Evolutionary conservation across 2,329 filamentous ascomycete genomes (phyloP).

Genomic region (Curvularia lunata): DNA sequence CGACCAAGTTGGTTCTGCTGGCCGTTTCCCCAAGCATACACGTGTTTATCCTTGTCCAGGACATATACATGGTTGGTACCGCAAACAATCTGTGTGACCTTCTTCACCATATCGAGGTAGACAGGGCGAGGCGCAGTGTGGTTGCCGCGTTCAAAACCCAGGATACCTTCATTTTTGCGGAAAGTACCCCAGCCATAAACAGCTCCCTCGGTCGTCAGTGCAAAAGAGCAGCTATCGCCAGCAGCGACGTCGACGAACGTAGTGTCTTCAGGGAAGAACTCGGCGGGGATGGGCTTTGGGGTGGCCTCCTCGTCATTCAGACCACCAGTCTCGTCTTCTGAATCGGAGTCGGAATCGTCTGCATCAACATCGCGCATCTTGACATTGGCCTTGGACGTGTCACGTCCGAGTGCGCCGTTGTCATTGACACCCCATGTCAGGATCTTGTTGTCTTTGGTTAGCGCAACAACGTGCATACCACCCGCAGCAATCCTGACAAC

Average conservation of each 20-base stretch:
- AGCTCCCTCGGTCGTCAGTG: conserved; percentile 73
- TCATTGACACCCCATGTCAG: conserved; percentile 90
- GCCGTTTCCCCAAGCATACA: conserved; percentile 74
- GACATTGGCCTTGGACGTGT: conserved; percentile 70
- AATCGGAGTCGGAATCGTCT: conserved; percentile 54
- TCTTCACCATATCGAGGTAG: conserved; percentile 68
- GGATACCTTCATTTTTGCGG: conserved; percentile 69
- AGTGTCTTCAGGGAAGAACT: conserved; percentile 66
- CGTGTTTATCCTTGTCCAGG: conserved; percentile 67
- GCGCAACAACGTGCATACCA: conserved; percentile 79
- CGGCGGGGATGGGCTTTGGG: conserved; percentile 63
- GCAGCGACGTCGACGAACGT: conserved; percentile 72
- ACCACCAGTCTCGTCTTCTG: conserved; percentile 64
- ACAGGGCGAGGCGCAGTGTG: conserved; percentile 53
- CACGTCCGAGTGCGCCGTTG: conserved; percentile 77
- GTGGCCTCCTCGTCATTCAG: conserved; percentile 76
- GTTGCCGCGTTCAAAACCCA: conserved; percentile 64
- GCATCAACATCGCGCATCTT: conserved; percentile 62
- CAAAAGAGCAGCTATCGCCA: conserved; percentile 77
- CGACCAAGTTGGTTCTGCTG: conserved; percentile 75
- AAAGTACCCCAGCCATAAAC: conserved; percentile 89
- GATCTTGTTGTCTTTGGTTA: conserved; percentile 82
- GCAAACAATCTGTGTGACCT: conserved; percentile 68
- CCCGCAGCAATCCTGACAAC: conserved; percentile 79
- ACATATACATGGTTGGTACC: conserved; percentile 76